Conservation (phyloP, 805 yeast genomes). For the Ogataea haglerorum region DNA sequence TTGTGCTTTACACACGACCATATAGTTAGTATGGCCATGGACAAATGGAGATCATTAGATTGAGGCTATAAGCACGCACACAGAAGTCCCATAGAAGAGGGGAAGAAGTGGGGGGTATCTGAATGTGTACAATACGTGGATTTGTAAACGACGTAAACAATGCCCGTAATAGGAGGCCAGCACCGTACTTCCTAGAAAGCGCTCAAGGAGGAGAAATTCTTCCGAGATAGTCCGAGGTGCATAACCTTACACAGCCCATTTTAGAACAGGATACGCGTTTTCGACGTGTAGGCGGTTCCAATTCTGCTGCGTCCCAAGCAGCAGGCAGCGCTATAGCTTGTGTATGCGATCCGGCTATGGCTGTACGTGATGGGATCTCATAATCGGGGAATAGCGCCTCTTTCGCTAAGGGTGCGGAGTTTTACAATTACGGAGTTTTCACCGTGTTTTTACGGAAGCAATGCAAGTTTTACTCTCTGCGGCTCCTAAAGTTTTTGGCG, state of each 20-base stretch:
- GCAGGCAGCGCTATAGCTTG: no score
- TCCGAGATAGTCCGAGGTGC: conserved; percentile 12
- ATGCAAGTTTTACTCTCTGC: conserved; percentile 8
- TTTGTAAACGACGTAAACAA: not conserved
- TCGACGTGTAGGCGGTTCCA: not conserved
- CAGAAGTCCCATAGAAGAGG: not conserved
- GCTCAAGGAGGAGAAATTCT: not conserved
- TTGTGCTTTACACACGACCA: not conserved
- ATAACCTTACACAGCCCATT: conserved; percentile 5
- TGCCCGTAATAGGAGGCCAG: not conserved
- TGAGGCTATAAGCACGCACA: not conserved
- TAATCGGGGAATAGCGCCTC: no score
- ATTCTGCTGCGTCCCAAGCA: no score
- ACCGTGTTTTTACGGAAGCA: conserved; percentile 16
- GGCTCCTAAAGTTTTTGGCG: conserved; percentile 14
- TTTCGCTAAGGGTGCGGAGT: conserved; percentile 10
- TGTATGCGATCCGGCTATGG: no score
- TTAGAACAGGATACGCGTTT: not conserved
- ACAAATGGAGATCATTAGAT: not conserved
- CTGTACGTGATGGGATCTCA: no score
- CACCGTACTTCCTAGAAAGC: not conserved
- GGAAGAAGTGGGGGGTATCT: conserved; percentile 7
- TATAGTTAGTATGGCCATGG: not conserved
- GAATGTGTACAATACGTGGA: not conserved
- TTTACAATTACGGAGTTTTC: not conserved